Evolutionary conservation across 495 filamentous ascomycete species (phyloP).

Genomic region (Penicillium dipodomyicola): DNA sequence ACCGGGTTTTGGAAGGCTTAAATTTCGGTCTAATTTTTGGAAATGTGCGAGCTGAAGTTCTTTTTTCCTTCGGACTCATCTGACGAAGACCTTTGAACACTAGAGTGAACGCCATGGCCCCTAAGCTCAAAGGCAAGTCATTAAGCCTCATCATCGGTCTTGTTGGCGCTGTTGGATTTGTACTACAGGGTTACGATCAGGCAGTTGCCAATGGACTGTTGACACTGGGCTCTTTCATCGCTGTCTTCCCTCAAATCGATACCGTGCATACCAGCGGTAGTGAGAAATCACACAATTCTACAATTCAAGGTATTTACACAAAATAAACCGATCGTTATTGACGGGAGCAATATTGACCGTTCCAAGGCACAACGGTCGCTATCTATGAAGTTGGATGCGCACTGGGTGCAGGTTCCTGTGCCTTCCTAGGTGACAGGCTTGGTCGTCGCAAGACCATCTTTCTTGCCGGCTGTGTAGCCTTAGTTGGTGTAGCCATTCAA

Average conservation of each 20-base stretch:
- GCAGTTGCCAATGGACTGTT: constrained; percentile 39
- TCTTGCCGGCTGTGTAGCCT: constrained; percentile 21
- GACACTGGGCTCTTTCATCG: constrained; percentile 33
- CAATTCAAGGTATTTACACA: constrained; percentile 23
- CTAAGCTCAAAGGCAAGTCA: constrained; percentile 16
- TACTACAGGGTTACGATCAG: constrained; percentile 51
- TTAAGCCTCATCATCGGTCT: constrained; percentile 19
- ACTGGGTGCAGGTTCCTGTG: constrained; percentile 42
- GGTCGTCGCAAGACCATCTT: constrained; percentile 41
- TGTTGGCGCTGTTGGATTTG: constrained; percentile 29
- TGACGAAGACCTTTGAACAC: not conserved
- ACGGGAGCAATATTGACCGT: not conserved
- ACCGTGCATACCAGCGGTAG: constrained; percentile 40
- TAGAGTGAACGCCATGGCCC: constrained; percentile 1
- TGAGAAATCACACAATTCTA: constrained; percentile 34
- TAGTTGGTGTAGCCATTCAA: constrained; percentile 22
- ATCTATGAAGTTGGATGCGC: constrained; percentile 47
- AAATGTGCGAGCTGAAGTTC: not conserved
- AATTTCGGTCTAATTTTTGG: not conserved
- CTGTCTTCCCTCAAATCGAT: constrained; percentile 50
- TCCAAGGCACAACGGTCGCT: constrained; percentile 37
- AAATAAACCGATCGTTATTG: too few relatives aligned
- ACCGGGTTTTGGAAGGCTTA: not conserved
- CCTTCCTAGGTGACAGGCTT: constrained; percentile 42
- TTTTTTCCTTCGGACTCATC: not conserved